Base-by-base conservation (phyloP, 2,329 filamentous ascomycete genomes). In the Nannizziopsis barbatae region DNA sequence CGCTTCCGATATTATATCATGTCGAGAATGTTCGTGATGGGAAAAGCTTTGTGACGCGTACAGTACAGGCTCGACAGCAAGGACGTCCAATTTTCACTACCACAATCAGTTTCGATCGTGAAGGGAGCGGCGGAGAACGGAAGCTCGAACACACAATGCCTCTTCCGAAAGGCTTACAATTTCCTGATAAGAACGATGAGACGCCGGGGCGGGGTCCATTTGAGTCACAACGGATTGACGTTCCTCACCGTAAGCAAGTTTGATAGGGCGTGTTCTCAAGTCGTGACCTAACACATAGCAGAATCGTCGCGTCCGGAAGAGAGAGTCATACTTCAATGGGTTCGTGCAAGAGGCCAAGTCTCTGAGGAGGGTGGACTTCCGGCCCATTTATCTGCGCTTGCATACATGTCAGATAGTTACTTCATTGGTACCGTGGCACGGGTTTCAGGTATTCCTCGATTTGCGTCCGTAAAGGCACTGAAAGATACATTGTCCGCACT, bases 81-180 rank as follows among this genome's bases (percentile, higher is more conserved):
- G 92, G 89, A 8, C 79, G 80, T 52, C 85, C 84, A 61, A 96
- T 98, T 68, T 96, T 96, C 70, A 96, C 90, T 14, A 92, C 87
- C 1, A 98, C 90, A 5, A 80, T 94, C 68, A 92, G 84, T 54
- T 96, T 98, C 64, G 83, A 84, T 61, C 75, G 79, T 14, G 80
- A 83, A 61, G 63, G 69, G 65, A 62, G 66, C 50, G 65, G 65
- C 5, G 75, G 76, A 2, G 69, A 73, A 57, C 66, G 74, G 55
- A 68, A 62, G 37, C 74, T 92, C 3, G 66, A 78, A 49, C 88
- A 95, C 69, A 77, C 80, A 2, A 73, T 73, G 27, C 68, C 73
- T 12, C 72, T 84, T 61, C 81, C 84, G 4, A 59, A 70, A 22
- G 69, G 31, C 3, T 38, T 75, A 47, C 58, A 71, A 40, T 62